Evolutionary conservation across 495 filamentous ascomycete species (phyloP).

Genomic region (Podospora fimiseda): DNA sequence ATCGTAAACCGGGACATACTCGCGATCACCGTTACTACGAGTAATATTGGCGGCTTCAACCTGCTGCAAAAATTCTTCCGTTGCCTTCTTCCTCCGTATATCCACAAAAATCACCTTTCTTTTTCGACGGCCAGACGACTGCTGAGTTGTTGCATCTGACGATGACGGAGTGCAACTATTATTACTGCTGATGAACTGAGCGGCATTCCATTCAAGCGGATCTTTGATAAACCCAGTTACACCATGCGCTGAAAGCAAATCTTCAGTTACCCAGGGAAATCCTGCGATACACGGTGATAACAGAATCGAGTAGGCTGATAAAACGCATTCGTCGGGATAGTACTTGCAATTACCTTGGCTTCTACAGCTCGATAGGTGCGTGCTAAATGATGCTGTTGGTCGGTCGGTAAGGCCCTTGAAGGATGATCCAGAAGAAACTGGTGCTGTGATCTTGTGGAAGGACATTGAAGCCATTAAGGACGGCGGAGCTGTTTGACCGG

Average conservation of each 20-base stretch:
- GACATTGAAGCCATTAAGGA: constrained; percentile 14
- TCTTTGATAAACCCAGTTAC: constrained; percentile 25
- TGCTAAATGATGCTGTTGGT: neutral
- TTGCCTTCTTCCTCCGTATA: constrained; percentile 29
- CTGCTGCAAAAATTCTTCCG: constrained; percentile 29
- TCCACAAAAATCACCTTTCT: constrained; percentile 44
- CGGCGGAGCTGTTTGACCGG: neutral
- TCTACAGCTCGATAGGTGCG: neutral
- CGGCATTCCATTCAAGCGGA: constrained; percentile 25
- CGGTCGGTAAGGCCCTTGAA: neutral
- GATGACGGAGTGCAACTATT: constrained; percentile 38
- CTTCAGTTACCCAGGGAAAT: constrained; percentile 36
- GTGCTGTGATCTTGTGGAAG: constrained; percentile 8
- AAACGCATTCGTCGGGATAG: constrained; percentile 20
- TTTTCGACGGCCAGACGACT: constrained; percentile 19
- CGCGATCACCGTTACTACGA: constrained; percentile 27
- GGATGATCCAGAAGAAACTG: neutral
- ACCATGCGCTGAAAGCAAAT: constrained; percentile 38
- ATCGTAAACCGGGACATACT: constrained; percentile 42
- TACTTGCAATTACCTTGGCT: constrained; percentile 11
- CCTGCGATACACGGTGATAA: constrained; percentile 40
- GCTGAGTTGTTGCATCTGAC: constrained; percentile 28
- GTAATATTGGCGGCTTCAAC: constrained; percentile 31
- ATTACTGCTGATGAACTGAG: neutral
- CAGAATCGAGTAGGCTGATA: constrained; percentile 35